These are phyloP conservation scores for Suhomyces choctaworum DNA, from an alignment of 1,139 yeast genomes.

Conservation along the genomic window DNA sequence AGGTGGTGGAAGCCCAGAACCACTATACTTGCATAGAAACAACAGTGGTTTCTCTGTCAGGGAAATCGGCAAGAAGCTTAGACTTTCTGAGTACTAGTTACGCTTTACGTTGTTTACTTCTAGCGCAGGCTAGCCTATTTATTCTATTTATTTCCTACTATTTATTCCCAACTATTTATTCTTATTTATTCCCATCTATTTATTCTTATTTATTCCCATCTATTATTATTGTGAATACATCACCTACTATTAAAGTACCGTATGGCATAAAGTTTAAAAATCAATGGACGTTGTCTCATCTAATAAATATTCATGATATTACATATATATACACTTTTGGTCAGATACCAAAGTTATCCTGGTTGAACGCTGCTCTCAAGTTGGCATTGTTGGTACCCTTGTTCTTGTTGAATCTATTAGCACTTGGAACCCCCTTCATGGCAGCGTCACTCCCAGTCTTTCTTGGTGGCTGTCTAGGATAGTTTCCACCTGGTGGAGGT, in stretches of 20 bases:
- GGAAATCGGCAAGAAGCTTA: slow-evolving; percentile 71
- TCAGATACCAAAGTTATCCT: slow-evolving; percentile 44
- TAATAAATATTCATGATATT: slow-evolving; percentile 3
- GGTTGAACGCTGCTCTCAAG: slow-evolving; percentile 44
- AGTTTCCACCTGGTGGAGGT: slow-evolving; percentile 16
- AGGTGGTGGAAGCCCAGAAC: slow-evolving; percentile 72
- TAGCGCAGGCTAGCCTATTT: neutral
- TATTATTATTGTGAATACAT: no score
- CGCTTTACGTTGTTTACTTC: neutral
- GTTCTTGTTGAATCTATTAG: slow-evolving; percentile 37
- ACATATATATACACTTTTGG: slow-evolving; percentile 1
- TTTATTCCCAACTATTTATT: slow-evolving; percentile 6
- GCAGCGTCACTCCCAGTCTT: slow-evolving; percentile 33
- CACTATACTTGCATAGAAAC: slow-evolving; percentile 49
- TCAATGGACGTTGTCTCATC: no score
- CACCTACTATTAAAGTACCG: no score
- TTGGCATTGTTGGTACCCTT: slow-evolving; percentile 37
- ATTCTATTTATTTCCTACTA: slow-evolving; percentile 3
- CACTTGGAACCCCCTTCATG: slow-evolving; percentile 41
- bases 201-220: neutral
- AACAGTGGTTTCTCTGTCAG: slow-evolving; percentile 52
- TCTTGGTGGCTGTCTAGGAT: slow-evolving; percentile 13
- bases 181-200: slow-evolving; percentile 5
- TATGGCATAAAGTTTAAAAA: no score
- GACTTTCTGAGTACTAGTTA: slow-evolving; percentile 67